Evolutionary conservation across 2,329 filamentous ascomycete genomes (phyloP).

Genomic region (Westerdykella ornata): DNA sequence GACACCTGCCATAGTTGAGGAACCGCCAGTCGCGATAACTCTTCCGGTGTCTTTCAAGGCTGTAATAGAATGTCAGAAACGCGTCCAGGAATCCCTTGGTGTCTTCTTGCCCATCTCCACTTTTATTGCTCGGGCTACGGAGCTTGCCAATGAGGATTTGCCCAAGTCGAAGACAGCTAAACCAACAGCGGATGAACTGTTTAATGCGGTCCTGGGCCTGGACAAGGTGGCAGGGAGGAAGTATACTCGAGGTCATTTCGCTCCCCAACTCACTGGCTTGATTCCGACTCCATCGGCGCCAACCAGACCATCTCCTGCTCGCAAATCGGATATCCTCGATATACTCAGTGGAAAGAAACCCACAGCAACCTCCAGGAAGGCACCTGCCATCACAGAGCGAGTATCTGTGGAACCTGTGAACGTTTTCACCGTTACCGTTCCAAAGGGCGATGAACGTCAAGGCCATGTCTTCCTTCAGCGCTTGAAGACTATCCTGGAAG

Average conservation of each 20-base stretch:
- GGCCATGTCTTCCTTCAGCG: slow-evolving; percentile 77
- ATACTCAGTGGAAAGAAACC: slow-evolving; percentile 49
- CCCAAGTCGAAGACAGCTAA: slow-evolving; percentile 59
- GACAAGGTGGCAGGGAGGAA: slow-evolving; percentile 43
- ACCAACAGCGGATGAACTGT: slow-evolving; percentile 73
- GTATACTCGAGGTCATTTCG: slow-evolving; percentile 56
- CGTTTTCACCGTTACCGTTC: slow-evolving; percentile 74
- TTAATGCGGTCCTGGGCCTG: slow-evolving; percentile 78
- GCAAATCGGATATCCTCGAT: slow-evolving; percentile 73
- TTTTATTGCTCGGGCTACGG: slow-evolving; percentile 77
- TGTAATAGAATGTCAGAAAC: slow-evolving; percentile 73
- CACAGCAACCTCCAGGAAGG: slow-evolving; percentile 24
- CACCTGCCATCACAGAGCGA: slow-evolving; percentile 16
- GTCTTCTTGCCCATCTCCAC: slow-evolving; percentile 76
- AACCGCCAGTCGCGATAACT: slow-evolving; percentile 54
- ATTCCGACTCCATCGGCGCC: slow-evolving; percentile 21
- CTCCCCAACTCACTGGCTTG: slow-evolving; percentile 60
- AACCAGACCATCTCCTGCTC: slow-evolving; percentile 35
- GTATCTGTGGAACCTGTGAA: slow-evolving; percentile 53
- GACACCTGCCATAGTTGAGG: slow-evolving; percentile 39
- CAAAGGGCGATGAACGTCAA: slow-evolving; percentile 71
- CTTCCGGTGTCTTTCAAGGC: slow-evolving; percentile 71
- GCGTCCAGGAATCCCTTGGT: slow-evolving; percentile 69
- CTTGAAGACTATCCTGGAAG: slow-evolving; percentile 67
- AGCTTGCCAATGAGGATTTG: slow-evolving; percentile 81